Evolutionary conservation across 139 green algal species (phyloP).

Genomic region (Coelastrella sp.): DNA sequence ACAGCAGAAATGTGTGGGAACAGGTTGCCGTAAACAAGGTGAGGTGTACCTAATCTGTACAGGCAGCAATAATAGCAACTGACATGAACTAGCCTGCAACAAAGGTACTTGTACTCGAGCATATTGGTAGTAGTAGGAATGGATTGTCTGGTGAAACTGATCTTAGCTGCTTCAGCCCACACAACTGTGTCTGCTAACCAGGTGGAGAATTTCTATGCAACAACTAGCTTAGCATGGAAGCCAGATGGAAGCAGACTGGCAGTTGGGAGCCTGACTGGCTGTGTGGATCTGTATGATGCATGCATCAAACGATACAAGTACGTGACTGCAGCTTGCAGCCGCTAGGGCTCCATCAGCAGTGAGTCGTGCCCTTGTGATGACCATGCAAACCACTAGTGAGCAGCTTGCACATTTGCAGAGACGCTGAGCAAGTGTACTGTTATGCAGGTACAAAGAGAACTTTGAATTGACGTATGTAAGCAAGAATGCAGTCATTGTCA

Average conservation of each 20-base stretch:
- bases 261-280: slow-evolving; percentile 74
- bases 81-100: too few species aligned
- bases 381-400: too few species aligned
- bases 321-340: too few species aligned
- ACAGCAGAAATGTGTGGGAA: slow-evolving; percentile 55
- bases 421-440: not conserved
- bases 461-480: slow-evolving; percentile 90
- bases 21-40: slow-evolving; percentile 64
- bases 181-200: slow-evolving; percentile 10
- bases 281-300: slow-evolving; percentile 85
- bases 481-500: slow-evolving; percentile 78
- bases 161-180: not conserved
- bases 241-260: slow-evolving; percentile 76
- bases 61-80: too few species aligned
- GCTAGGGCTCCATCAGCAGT: not conserved
- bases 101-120: too few species aligned
- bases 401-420: too few species aligned
- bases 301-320: slow-evolving; percentile 66
- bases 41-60: not conserved
- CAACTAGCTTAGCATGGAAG: slow-evolving; percentile 79
- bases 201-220: slow-evolving; percentile 76
- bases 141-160: too few species aligned
- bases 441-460: slow-evolving; percentile 71
- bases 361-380: too few species aligned
- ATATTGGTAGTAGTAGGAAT: too few species aligned